Conservation (phyloP, 2,329 filamentous ascomycete genomes). For the Sporothrix globosa region DNA sequence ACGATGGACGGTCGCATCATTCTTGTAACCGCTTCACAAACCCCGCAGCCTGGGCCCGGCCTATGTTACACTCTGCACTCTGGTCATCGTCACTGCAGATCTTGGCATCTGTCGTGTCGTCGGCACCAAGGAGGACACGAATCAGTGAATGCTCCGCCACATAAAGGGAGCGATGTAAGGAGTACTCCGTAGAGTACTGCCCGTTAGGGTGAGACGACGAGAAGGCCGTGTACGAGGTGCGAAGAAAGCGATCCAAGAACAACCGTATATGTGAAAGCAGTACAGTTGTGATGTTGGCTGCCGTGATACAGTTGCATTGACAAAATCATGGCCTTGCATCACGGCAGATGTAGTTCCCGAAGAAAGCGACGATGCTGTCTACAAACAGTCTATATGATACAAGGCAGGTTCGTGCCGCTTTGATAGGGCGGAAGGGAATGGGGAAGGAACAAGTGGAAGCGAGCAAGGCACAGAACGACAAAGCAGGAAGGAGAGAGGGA, state of each 20-base stretch:
- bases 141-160: neutral
- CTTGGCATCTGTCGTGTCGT: slow-evolving; percentile 30
- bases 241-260: neutral
- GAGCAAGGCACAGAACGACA: neutral
- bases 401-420: neutral
- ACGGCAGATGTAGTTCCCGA: neutral
- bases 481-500: slow-evolving; percentile 1
- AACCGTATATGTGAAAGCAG: too few relatives aligned
- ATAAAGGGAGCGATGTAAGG: neutral
- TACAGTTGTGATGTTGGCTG: neutral
- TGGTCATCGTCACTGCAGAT: slow-evolving; percentile 14
- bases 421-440: slow-evolving; percentile 4
- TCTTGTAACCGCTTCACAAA: neutral
- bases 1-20: too few relatives aligned
- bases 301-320: neutral
- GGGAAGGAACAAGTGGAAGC: neutral
- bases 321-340: neutral
- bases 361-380: neutral
- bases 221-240: neutral
- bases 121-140: slow-evolving; percentile 22
- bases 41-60: neutral
- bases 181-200: too few relatives aligned
- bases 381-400: neutral
- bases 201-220: neutral
- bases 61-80: neutral